These are phyloP conservation scores for Pseudoscleropodium purum DNA, from an alignment of 225 moss, liverwort and hornwort species.

Conservation along the genomic window DNA sequence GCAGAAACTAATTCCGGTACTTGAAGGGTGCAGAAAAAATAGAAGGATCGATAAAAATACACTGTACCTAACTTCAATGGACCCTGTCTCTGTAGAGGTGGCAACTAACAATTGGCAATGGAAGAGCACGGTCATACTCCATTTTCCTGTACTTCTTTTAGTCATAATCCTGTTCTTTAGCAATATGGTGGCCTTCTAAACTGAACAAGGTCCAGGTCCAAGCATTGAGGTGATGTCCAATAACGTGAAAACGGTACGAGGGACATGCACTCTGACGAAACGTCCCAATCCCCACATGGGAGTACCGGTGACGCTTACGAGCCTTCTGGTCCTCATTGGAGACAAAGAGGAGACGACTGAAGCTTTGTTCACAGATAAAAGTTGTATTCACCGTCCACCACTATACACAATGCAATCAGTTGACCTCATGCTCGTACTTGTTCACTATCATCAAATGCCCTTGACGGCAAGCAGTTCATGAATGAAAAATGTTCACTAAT, in stretches of 20 bases:
- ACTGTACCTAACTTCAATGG: background rate
- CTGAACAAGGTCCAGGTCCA: background rate
- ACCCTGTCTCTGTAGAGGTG: background rate
- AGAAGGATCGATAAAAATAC: background rate
- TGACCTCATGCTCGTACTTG: background rate
- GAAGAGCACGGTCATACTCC: background rate
- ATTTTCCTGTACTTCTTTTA: no score
- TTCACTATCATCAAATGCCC: background rate
- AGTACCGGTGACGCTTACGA: background rate
- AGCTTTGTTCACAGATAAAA: background rate
- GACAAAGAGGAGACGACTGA: background rate
- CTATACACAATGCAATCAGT: conserved; percentile 14
- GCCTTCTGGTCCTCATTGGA: background rate
- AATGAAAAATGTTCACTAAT: background rate
- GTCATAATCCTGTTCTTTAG: background rate
- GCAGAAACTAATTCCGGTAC: background rate
- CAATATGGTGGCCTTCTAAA: background rate
- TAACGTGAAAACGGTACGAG: background rate
- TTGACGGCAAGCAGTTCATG: background rate
- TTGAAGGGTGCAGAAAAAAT: background rate
- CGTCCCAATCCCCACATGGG: background rate
- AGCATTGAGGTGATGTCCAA: background rate
- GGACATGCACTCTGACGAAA: background rate
- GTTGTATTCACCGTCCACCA: conserved; percentile 1
- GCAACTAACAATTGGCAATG: background rate